Base-by-base conservation (phyloP, 352 stramenopile species). In the Pythium volutum region DNA sequence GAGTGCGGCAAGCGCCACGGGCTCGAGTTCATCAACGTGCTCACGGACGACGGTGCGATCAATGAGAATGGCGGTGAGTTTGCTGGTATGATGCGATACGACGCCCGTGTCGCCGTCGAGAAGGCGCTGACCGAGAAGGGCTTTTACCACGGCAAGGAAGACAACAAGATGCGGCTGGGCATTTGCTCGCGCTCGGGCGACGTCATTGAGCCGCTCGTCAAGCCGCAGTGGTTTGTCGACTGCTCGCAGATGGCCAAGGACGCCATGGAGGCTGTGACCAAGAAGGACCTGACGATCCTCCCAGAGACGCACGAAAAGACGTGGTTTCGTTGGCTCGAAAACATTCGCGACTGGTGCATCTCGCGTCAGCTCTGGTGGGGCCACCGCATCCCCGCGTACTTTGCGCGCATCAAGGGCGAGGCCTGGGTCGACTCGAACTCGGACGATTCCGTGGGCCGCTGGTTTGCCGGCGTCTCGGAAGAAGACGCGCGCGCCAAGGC, bases 321-420 rank as follows among this genome's bases (percentile, higher is more conserved):
- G 42, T 97, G 93, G 90, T 96, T 97, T 67, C 96, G 96, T 56
- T 99, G 97, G 95, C 83, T 99, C 20, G 93, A 97, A 47, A 98
- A 99, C 71, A 99, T 99, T 70, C 95, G 97, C 64, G 97, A 99
- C 79, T 99, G 98, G 98, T 99, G 97, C 77, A 96, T 99, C 41
- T 99, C 94, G 29, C 86, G 98, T 56, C 98, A 99, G 75, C 76
- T 99, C 31, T 99, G 97, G 97, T 99, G 98, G 98, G 98, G 98
- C 9, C 98, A 99, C 72, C 91, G 97, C 49, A 99, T 99, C 62
- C 98, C 98, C 0, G 98, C 98, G 6, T 99, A 98, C 84, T 99
- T 98, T 62, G 77, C 77, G 34, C 97, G 97, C 64, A 72, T 98
- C 36, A 74, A 82, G 61, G 94, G 79, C 34, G 84, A 89, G 62